Evolutionary conservation across 2,329 filamentous ascomycete genomes (phyloP), one percentile per base, ranked within the genome.

Genomic region (Ceratocystis diversiconidia): DNA sequence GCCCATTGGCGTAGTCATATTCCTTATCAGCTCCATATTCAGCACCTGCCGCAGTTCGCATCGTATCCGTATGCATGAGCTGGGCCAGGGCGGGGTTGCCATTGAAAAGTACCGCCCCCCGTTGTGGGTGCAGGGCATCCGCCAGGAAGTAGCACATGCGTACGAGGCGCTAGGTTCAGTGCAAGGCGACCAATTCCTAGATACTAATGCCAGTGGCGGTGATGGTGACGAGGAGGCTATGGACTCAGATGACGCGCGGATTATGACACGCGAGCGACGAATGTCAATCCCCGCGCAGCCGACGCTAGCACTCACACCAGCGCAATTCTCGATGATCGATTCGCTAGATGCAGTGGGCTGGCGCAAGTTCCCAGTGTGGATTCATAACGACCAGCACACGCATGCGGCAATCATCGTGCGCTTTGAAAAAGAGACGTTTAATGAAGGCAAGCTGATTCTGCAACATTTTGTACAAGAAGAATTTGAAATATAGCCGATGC

Each of bases 391-490:
- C 65, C 77, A 80, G n/a, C 90, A 96, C 73, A 89, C 84, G 67
- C 92, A 97, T 74, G 92, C 92, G 0, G 92, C 92, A 2, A 95
- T 97, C 61, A 89, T 97, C 69, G 85, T 95, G 44, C 82, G 92
- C 46, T 83, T 79, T 66, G 83, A 87, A 48, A 85, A 84, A 72
- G 77, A 80, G 63, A 76, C 75, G 0, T 95, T 91, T 70, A 79
- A 81, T 1, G 92, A 97, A 75, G 92, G 92, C 0, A 83, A 81
- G 71, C 73, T 89, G 12, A 89, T 96, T 43, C 77, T 94, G 65
- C 81, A 79, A 71, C 92, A 97, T 76, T 97, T 89, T 88, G 76
- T 91, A 1, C 80, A 86, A 63, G 80, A 86, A 60, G 86, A 87
- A 71, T 96, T 97, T 63, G 32, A 52, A 32, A 63, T 61, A 64